Evolutionary conservation across 1,284 basidiomycete genomes (phyloP).

Genomic region (Trametes sp.): DNA sequence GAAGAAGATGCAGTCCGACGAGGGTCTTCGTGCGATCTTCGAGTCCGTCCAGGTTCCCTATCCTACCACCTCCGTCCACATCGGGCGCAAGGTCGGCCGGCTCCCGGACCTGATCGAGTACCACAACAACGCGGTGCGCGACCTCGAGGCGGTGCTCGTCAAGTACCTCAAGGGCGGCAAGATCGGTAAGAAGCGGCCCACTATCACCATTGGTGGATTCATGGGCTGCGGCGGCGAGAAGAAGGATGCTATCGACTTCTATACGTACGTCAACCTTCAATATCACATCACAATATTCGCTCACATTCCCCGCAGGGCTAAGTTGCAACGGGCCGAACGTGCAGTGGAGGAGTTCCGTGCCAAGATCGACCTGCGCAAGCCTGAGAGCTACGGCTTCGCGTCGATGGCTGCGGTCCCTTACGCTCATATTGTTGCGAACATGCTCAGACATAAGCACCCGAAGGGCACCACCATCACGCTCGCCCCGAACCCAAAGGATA

Average conservation of each 20-base stretch:
- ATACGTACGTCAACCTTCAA: constrained; percentile 60
- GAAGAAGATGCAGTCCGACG: constrained; percentile 79
- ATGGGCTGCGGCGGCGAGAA: constrained; percentile 78
- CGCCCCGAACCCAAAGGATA: constrained; percentile 88
- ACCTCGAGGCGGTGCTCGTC: constrained; percentile 85
- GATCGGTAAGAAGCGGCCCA: constrained; percentile 78
- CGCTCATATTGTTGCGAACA: constrained; percentile 84
- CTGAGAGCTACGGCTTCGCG: constrained; percentile 93
- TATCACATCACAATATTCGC: constrained; percentile 3
- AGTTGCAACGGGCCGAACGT: constrained; percentile 78
- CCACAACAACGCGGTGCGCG: constrained; percentile 87
- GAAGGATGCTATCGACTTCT: constrained; percentile 86
- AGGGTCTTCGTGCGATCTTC: constrained; percentile 77
- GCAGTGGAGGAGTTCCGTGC: constrained; percentile 82
- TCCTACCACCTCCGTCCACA: constrained; percentile 85
- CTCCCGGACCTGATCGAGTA: constrained; percentile 83
- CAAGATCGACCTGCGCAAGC: constrained; percentile 77
- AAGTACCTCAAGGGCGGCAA: constrained; percentile 84
- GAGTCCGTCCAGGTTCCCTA: constrained; percentile 79
- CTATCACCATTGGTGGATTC: constrained; percentile 73
- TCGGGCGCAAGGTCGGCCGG: constrained; percentile 77
- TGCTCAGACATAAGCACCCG: constrained; percentile 71
- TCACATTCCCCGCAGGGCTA: constrained; percentile 53
- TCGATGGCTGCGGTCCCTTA: constrained; percentile 94
- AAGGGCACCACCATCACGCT: constrained; percentile 75